Conservation (phyloP, 371 early-diverging fungal species). For the Apophysomyces elegans region DNA sequence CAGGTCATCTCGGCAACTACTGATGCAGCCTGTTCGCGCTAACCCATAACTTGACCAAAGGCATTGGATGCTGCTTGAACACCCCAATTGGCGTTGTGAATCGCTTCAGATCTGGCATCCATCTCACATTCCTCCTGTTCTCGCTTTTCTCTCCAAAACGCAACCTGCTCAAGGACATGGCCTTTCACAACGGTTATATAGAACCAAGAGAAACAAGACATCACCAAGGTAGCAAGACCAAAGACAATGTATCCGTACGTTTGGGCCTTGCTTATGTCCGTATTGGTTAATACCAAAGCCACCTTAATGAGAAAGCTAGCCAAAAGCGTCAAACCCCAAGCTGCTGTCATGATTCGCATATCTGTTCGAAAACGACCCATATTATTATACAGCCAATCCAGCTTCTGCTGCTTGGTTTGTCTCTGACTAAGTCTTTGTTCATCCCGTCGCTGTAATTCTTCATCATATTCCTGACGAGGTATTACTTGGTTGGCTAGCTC, state of each 20-base stretch:
- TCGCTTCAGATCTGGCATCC: slow-evolving; percentile 27
- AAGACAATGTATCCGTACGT: slow-evolving; percentile 37
- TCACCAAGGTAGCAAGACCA: slow-evolving; percentile 36
- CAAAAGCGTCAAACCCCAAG: slow-evolving; percentile 46
- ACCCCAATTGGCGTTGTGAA: slow-evolving; percentile 36
- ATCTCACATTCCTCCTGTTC: slow-evolving; percentile 18
- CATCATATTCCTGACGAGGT: slow-evolving; percentile 36
- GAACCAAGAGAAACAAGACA: slow-evolving; percentile 46
- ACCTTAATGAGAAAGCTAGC: slow-evolving; percentile 44
- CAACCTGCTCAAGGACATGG: slow-evolving; percentile 28
- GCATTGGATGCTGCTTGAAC: slow-evolving; percentile 33
- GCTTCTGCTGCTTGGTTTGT: slow-evolving; percentile 26
- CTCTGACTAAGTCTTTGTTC: slow-evolving; percentile 20
- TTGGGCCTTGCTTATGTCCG: slow-evolving; percentile 30
- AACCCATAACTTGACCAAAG: slow-evolving; percentile 37
- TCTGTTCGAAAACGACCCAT: slow-evolving; percentile 47
- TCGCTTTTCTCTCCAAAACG: slow-evolving; percentile 35
- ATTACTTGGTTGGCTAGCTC: slow-evolving; percentile 48
- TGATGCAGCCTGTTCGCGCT: background rate
- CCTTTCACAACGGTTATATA: slow-evolving; percentile 40
- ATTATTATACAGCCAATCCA: slow-evolving; percentile 34
- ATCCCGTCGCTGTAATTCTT: slow-evolving; percentile 28
- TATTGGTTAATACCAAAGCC: slow-evolving; percentile 36
- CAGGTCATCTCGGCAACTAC: no score
- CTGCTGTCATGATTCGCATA: slow-evolving; percentile 50